A percentile compares a stretch with the other conserved stretches of the same genome.
These are phyloP conservation scores for Leccinum sublutescens DNA, from an alignment of 768 basidiomycete species.

Conservation along the genomic window DNA sequence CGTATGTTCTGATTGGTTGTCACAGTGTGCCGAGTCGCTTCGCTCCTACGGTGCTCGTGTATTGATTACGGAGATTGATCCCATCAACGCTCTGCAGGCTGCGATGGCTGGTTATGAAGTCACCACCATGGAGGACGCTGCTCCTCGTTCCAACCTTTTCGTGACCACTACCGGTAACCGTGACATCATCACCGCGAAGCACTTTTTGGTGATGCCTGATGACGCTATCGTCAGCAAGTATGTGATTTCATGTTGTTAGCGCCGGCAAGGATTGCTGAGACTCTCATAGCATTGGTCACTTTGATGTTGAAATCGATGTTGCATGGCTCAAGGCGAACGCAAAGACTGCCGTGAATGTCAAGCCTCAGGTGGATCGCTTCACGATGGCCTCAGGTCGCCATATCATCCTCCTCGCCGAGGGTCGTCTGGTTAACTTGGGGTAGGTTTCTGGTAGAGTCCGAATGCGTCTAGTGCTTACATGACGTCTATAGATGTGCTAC, in stretches of 20 bases:
- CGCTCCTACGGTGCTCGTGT: slow-evolving; percentile 97
- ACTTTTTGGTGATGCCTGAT: slow-evolving; percentile 94
- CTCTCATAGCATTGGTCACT: slow-evolving; percentile 70
- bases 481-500: slow-evolving; percentile 73
- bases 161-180: slow-evolving; percentile 99
- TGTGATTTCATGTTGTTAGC: slow-evolving; percentile 30
- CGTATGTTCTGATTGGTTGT: slow-evolving; percentile 3
- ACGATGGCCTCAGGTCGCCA: slow-evolving; percentile 92
- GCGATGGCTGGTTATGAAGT: slow-evolving; percentile 99
- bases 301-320: slow-evolving; percentile 92
- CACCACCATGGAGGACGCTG: slow-evolving; percentile 97
- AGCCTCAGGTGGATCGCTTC: slow-evolving; percentile 98
- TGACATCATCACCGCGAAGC: slow-evolving; percentile 91
- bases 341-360: slow-evolving; percentile 79
- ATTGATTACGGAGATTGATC: slow-evolving; percentile 96
- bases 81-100: slow-evolving; percentile 99
- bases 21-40: slow-evolving; percentile 95
- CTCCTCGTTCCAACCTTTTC: slow-evolving; percentile 84
- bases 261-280: slow-evolving; percentile 9
- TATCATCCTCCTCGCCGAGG: slow-evolving; percentile 96
- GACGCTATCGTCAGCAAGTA: slow-evolving; percentile 99
- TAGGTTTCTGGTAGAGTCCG: slow-evolving; percentile 32
- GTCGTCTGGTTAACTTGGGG: slow-evolving; percentile 99
- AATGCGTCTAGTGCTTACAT: slow-evolving; percentile 6
- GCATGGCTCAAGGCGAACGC: slow-evolving; percentile 98